Evolutionary conservation across 202 grass and related monocot genomes (phyloP).

Genomic region (Saccharum hybrid): DNA sequence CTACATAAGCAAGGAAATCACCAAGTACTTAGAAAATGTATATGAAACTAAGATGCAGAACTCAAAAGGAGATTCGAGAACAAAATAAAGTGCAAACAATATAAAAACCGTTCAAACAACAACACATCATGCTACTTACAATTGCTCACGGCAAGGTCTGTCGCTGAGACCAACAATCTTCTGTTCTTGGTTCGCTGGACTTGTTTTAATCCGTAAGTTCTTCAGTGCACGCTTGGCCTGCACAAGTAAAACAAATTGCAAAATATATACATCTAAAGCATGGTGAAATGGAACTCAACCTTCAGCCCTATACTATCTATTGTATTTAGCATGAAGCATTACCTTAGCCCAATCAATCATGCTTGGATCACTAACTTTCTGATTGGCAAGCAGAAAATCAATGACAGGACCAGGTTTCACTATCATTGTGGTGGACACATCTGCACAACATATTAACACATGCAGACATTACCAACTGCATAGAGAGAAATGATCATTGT

Average conservation of each 20-base stretch:
- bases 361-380: conserved; percentile 63
- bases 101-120: background rate
- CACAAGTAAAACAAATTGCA: background rate
- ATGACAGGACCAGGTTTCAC: conserved; percentile 82
- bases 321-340: background rate
- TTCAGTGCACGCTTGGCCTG: conserved; percentile 72
- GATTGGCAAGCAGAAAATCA: conserved; percentile 78
- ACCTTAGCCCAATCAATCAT: conserved; percentile 80
- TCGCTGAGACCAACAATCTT: conserved; percentile 90
- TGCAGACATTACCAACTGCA: background rate
- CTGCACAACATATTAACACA: conserved; percentile 45
- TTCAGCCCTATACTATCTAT: background rate
- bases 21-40: conserved; percentile 21
- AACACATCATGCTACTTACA: conserved; percentile 38
- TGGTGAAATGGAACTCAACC: background rate
- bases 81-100: background rate
- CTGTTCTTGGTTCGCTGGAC: conserved; percentile 63
- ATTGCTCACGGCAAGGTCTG: conserved; percentile 54
- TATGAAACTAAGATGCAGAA: background rate
- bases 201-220: conserved; percentile 75
- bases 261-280: background rate
- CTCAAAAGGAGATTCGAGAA: background rate
- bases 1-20: background rate
- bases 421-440: conserved; percentile 97
- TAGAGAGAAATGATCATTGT: background rate